Base-by-base conservation (phyloP, 345 rosid species). In the Limnanthes douglasii region DNA sequence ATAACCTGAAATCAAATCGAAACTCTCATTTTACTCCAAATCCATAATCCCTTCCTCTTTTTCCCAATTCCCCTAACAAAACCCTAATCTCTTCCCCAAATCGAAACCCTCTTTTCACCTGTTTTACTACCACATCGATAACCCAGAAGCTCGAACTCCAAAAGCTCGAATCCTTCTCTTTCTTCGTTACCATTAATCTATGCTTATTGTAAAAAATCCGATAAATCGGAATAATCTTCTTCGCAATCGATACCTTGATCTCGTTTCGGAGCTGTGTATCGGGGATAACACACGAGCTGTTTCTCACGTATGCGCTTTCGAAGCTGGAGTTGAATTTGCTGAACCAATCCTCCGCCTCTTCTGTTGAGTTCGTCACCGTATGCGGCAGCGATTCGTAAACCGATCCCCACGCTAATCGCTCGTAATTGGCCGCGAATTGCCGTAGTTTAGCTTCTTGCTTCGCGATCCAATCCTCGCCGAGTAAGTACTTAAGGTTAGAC, bases 381-480 rank as follows among this genome's bases (percentile, higher is more conserved):
- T 49, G 52, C 27, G 90, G 90, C 18, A 84, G 34, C 1, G 83
- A 43, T 6, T 47, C 21, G 1, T 72, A 6, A 37, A 77, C 81
- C 37, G 48, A 64, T 47, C 62, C 66, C 97, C 97, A 88, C 1
- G 78, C 92, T 12, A 74, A 47, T 51, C 75, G 68, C 66, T 76
- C 86, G 64, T 72, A 88, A 28, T 72, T 88, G 3, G 58, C 56
- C 0, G 72, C 69, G 56, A 79, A 88, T 36, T 64, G 86, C 17
- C 16, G 60, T 20, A 72, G 76, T 55, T 74, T 76, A 9, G 33
- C 41, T 29, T 79, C 92, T 50, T 84, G 86, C 34, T 61, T 66
- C 6, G 25, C 42, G 6, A 55, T 11, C 97, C 97, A 88, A 5
- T 69, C 83, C 12, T 74, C 93, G 15, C 97, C 90, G 44, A 83